These are phyloP conservation scores for Arabidopsis lyrata DNA, from an alignment of 441 rosid species.

Conservation along the genomic window DNA sequence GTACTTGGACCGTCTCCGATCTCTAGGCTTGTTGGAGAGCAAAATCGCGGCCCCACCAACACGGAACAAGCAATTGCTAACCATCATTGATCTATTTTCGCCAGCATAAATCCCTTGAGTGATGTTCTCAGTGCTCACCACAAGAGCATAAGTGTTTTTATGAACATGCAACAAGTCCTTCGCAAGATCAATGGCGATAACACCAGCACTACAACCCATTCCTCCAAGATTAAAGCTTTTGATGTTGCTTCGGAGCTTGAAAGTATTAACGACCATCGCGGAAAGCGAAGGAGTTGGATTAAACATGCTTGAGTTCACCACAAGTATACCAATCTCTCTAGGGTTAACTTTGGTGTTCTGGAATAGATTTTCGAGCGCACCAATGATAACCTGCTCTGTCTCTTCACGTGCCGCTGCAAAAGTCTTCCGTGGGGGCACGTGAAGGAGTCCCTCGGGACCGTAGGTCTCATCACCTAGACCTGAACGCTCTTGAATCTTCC, in stretches of 20 bases:
- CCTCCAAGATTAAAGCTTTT: slow-evolving; percentile 85
- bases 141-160: slow-evolving; percentile 80
- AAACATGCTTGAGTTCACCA: slow-evolving; percentile 87
- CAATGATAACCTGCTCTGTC: slow-evolving; percentile 87
- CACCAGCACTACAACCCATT: slow-evolving; percentile 97
- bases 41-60: slow-evolving; percentile 77
- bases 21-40: slow-evolving; percentile 64
- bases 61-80: slow-evolving; percentile 85
- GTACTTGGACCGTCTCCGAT: slow-evolving; percentile 70
- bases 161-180: slow-evolving; percentile 84
- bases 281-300: slow-evolving; percentile 87
- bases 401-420: slow-evolving; percentile 78
- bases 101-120: slow-evolving; percentile 83
- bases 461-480: slow-evolving; percentile 91
- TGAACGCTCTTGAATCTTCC: slow-evolving; percentile 77
- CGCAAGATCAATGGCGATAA: slow-evolving; percentile 78
- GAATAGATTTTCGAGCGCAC: slow-evolving; percentile 69
- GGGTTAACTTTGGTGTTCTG: slow-evolving; percentile 69
- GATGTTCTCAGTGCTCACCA: slow-evolving; percentile 86
- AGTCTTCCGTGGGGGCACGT: slow-evolving; percentile 67
- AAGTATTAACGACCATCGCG: slow-evolving; percentile 81
- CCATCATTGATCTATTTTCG: slow-evolving; percentile 85
- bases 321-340: slow-evolving; percentile 80
- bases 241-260: slow-evolving; percentile 77
- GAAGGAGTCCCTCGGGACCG: slow-evolving; percentile 72